Base-by-base conservation (phyloP, 768 basidiomycete species). In the Tylopilus plumbeoviolaceoides region DNA sequence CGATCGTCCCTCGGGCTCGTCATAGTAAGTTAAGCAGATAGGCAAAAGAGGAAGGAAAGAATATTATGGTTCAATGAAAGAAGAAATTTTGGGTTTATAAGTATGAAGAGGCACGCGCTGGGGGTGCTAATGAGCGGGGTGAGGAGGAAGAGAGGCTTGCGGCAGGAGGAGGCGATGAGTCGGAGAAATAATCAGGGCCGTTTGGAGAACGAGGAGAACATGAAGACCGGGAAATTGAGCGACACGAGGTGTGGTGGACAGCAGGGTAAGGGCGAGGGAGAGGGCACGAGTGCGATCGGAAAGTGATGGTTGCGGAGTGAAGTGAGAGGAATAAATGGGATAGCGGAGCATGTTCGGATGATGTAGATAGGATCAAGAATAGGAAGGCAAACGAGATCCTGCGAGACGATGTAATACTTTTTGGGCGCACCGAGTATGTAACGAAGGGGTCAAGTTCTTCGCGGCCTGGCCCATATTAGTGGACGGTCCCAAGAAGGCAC, bases 1-100 rank as follows among this genome's bases (percentile, higher is more conserved):
- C 81, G 84, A 74, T 86, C 85, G 72, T 86, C 83, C 72, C 77
- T 80, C 70, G 79, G 79, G 74, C 75, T 80, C 72, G 85, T 82
- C 84, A 84, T 88, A 77, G 80, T 66, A 73, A 73, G 68, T 69
- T 71, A 72, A 75, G 72, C 67, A 75, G 77, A 77, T 78, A 79
- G 79, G 75, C 78, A 77, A 77, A 81, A 76, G 72, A 72, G 74
- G 70, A 68, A 72, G 68, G 64, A 70, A 72, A 69, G 66, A 69
- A 70, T 65, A 69, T 68, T 70, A 72, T 66, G 69, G 68, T 64
- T 71, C 67, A 70, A 70, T 69, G 68, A 73, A 75, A 71, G 73
- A 70, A 72, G 75, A 68, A 72, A 78, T 75, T 78, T 81, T 77
- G 76, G 78, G 75, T 70, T 69, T 78, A 74, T 71, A 70, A 72